Conservation (phyloP, 345 rosid species). For the Salix koriyanagi region DNA sequence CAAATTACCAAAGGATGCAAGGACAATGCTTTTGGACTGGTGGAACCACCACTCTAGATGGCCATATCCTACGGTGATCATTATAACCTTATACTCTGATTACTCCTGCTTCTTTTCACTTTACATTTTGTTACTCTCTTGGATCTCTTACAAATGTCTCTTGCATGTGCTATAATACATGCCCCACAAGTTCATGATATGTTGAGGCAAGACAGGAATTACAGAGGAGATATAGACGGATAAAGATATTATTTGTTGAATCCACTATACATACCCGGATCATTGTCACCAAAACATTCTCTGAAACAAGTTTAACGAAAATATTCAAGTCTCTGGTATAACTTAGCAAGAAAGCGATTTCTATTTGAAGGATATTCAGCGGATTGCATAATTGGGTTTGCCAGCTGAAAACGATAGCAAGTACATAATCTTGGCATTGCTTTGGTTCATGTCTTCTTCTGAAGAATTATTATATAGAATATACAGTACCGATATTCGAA, state of each 20-base stretch:
- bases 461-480: background rate
- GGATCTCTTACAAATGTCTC: background rate
- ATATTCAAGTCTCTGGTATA: background rate
- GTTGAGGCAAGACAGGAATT: background rate
- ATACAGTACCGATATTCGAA: background rate
- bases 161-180: background rate
- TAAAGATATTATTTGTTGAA: background rate
- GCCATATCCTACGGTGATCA: conserved; percentile 71
- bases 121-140: background rate
- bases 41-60: conserved; percentile 56
- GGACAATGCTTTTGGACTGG: conserved; percentile 47
- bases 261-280: background rate
- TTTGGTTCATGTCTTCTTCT: background rate
- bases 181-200: background rate
- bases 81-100: background rate
- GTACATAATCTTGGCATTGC: background rate
- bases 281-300: background rate
- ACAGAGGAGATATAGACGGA: background rate
- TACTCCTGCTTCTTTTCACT: background rate
- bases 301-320: background rate
- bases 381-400: background rate
- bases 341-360: background rate
- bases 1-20: conserved; percentile 59
- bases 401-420: background rate
- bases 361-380: background rate